Evolutionary conservation across 768 basidiomycete genomes (phyloP).

Genomic region (Boletus subparvulus): DNA sequence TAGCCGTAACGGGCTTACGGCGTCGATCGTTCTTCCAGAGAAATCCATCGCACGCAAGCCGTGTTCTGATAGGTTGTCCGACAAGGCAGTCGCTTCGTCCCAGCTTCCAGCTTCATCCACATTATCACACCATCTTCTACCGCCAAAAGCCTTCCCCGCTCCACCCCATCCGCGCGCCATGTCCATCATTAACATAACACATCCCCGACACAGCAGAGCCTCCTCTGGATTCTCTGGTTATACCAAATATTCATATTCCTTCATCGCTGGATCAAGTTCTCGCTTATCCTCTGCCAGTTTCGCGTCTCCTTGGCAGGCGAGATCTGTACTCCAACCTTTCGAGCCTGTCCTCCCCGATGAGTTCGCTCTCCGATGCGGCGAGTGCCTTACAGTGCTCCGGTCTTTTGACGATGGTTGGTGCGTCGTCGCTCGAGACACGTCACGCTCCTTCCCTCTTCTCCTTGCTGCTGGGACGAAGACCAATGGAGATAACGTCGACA

Average conservation of each 20-base stretch:
- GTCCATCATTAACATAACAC: conserved; percentile 21
- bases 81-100: conserved; percentile 40
- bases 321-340: conserved; percentile 65
- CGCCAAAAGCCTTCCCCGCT: conserved; percentile 10
- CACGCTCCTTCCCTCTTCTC: conserved; percentile 41
- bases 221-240: conserved; percentile 38
- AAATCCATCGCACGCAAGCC: conserved; percentile 41
- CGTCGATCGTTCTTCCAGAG: conserved; percentile 53
- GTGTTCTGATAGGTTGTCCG: conserved; percentile 44
- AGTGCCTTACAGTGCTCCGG: conserved; percentile 60
- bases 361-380: conserved; percentile 54
- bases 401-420: conserved; percentile 83
- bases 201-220: conserved; percentile 32
- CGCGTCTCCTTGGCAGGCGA: conserved; percentile 37
- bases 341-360: conserved; percentile 74
- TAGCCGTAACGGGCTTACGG: conserved; percentile 44
- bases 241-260: conserved; percentile 29
- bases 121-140: conserved; percentile 25
- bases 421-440: conserved; percentile 57
- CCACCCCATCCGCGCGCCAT: conserved; percentile 14
- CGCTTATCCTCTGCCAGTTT: conserved; percentile 9
- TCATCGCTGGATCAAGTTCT: conserved; percentile 6
- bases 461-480: conserved; percentile 11
- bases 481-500: conserved; percentile 47
- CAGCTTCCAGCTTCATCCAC: conserved; percentile 41